phyloP scores from a whole-genome alignment of 495 filamentous ascomycete genomes.

The Daldinia decipiens region DNA sequence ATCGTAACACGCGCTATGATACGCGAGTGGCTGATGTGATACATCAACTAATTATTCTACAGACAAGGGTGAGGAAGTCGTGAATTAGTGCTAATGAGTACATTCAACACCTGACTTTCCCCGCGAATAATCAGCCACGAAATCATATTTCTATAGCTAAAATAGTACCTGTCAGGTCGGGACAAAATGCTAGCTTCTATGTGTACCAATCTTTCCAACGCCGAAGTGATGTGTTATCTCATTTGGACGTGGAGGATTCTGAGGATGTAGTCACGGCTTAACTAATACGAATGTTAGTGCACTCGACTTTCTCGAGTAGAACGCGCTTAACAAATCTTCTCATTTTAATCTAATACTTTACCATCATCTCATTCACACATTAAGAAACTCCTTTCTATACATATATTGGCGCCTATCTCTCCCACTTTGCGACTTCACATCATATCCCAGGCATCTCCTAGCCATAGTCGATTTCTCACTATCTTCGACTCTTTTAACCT shows the following conservation, averaged over 20 bases:
- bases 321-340: slow-evolving; percentile 12
- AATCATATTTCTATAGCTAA: neutral
- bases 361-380: neutral
- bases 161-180: neutral
- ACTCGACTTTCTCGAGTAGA: slow-evolving; percentile 4
- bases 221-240: neutral
- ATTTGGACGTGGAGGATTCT: neutral
- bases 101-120: slow-evolving; percentile 6
- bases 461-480: neutral
- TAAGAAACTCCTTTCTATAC: neutral
- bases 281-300: slow-evolving; percentile 18
- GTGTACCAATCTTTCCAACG: slow-evolving; percentile 4
- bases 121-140: slow-evolving; percentile 1
- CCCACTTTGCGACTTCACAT: neutral
- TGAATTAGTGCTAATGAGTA: slow-evolving; percentile 43
- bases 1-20: slow-evolving; percentile 1
- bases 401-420: neutral
- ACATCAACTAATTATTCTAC: slow-evolving; percentile 5
- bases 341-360: slow-evolving; percentile 2
- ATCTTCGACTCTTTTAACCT: neutral
- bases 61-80: slow-evolving; percentile 7
- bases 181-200: neutral
- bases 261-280: slow-evolving; percentile 21
- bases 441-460: neutral
- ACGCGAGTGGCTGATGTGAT: slow-evolving; percentile 22